A percentile compares a stretch with the other conserved stretches of the same genome.
These are phyloP conservation scores for Starmerella geochares DNA, from an alignment of 805 yeast species.

Conservation along the genomic window DNA sequence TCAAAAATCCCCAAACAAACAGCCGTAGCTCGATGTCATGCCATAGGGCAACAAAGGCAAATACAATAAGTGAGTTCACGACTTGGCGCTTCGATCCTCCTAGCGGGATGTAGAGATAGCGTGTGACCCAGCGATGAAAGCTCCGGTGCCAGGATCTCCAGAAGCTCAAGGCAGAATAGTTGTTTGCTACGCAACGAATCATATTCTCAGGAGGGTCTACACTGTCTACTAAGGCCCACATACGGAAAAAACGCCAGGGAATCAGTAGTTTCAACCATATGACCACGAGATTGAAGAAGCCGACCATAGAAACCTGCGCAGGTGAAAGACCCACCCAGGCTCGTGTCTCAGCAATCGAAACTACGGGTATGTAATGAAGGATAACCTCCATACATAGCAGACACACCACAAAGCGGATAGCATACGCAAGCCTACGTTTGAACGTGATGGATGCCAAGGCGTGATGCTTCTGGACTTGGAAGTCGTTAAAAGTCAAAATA, in stretches of 20 bases:
- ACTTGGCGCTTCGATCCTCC: conserved; percentile 73
- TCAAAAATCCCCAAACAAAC: conserved; percentile 91
- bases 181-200: conserved; percentile 92
- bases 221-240: conserved; percentile 87
- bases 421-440: conserved; percentile 50
- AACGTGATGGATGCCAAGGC: conserved; percentile 50
- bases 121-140: conserved; percentile 76
- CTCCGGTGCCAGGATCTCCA: conserved; percentile 99
- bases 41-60: conserved; percentile 95
- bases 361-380: conserved; percentile 81
- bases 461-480: conserved; percentile 50
- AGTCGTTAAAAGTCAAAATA: conserved; percentile 84
- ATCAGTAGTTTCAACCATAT: conserved; percentile 87
- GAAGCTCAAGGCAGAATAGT: conserved; percentile 84
- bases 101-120: conserved; percentile 82
- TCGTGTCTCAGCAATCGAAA: conserved; percentile 77
- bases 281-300: conserved; percentile 75
- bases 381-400: conserved; percentile 79
- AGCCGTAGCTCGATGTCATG: conserved; percentile 87
- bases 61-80: conserved; percentile 70
- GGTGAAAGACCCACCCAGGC: conserved; percentile 89
- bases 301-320: conserved; percentile 89
- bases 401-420: conserved; percentile 58
- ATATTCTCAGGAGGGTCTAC: conserved; percentile 96
- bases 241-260: conserved; percentile 91